Evolutionary conservation across 2,329 filamentous ascomycete species (phyloP), one percentile per base, ranked within the genome.

Genomic region (Celoporthe dispersa): DNA sequence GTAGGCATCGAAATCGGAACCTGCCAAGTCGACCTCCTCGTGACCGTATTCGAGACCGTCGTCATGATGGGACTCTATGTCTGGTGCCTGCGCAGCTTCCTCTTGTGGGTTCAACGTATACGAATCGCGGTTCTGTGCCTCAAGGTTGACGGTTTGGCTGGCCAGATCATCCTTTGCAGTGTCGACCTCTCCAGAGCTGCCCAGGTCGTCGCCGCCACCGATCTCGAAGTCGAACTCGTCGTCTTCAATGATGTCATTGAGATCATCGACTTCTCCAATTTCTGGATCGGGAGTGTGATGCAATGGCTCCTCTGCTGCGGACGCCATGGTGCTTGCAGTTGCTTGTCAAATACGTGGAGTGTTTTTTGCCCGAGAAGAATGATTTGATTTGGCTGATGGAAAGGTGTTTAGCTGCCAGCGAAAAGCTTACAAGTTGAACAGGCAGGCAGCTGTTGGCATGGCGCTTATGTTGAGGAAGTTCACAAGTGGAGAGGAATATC

Each of bases 151-250:
- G 33, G 16, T 33, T 14, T 53, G 60, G 31, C 66, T 25, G n/a
- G 48, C 12, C 11, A 65, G 16, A 14, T 16, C 62, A 8, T 39
- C 39, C 16, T 57, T 33, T 22, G 59, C 60, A 33, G 48, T 55
- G n/a, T 73, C 73, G 31, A 44, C 60, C 12, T 62, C 59, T 33
- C 66, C 67, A 25, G 73, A 53, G 7, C 68, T 70, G 3, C 66
- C 64, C 35, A 66, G 69, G 8, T 69, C 69, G n/a, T 73, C 75
- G n/a, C 73, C 75, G n/a, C 65, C 74, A 55, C 75, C 76, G 8
- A 78, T 72, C 16, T 78, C 75, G 44, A 80, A 76, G 44, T 80
- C 78, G 62, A 78, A 75, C 8, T 78, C 76, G 28, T 80, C 79
- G 7, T 69, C 73, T 51, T 64, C 65, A 9, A 44, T 70, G 7